phyloP scores from a whole-genome alignment of 192 early-diverging fungal genomes.

The Rhizoclosmatium sp. region DNA sequence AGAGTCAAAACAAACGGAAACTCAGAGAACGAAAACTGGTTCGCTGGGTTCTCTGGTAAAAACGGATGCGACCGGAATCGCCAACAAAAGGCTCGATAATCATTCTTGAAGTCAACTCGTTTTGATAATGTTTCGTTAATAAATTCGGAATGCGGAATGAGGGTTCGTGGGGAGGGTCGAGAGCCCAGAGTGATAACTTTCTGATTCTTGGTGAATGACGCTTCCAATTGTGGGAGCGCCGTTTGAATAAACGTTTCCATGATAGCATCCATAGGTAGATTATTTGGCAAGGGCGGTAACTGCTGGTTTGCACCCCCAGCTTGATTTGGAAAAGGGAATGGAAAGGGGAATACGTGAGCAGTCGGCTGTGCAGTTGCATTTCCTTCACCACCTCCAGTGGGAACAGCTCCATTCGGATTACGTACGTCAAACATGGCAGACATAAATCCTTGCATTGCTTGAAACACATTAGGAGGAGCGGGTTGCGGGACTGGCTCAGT shows the following conservation, averaged over 20 bases:
- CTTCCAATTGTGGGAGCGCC: neutral
- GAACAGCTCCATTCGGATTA: no score
- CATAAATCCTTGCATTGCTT: neutral
- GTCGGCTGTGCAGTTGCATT: no score
- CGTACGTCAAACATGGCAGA: no score
- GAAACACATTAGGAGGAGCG: neutral
- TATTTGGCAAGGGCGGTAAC: no score
- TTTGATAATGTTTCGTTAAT: constrained; percentile 18
- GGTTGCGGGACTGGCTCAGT: neutral
- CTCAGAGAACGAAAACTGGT: constrained; percentile 11
- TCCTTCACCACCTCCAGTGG: no score
- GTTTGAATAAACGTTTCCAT: no score
- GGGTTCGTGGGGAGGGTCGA: constrained; percentile 16
- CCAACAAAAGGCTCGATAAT: constrained; percentile 4
- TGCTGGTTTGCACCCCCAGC: no score
- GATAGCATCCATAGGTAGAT: no score
- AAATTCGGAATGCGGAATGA: constrained; percentile 27
- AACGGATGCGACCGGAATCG: neutral
- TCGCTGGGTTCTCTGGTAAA: no score
- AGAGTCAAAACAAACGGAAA: constrained; percentile 20
- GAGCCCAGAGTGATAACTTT: neutral
- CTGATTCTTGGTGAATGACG: neutral
- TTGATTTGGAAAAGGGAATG: no score
- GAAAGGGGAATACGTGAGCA: no score
- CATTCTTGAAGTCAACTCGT: constrained; percentile 15